phyloP scores from a whole-genome alignment of 345 rosid genomes.

The Arabis hirsuta region DNA sequence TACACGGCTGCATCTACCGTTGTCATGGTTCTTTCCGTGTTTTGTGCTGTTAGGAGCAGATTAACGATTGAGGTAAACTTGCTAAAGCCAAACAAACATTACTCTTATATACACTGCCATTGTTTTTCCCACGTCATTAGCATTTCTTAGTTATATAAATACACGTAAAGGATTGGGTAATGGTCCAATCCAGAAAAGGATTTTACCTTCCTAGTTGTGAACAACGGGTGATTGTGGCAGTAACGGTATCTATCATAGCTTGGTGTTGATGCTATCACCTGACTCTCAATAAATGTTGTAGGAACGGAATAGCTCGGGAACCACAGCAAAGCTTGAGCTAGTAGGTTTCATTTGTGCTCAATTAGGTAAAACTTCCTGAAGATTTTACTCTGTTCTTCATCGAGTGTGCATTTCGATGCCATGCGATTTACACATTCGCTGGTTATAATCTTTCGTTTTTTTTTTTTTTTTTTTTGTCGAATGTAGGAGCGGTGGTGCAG shows the following conservation, averaged over 20 bases:
- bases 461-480: constrained; percentile 5
- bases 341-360: constrained; percentile 46
- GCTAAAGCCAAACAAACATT: not conserved
- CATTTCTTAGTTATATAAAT: not conserved
- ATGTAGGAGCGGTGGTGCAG: constrained; percentile 55
- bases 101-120: constrained; percentile 4
- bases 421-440: not conserved
- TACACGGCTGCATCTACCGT: constrained; percentile 51
- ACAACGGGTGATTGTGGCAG: not conserved
- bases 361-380: constrained; percentile 44
- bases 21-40: constrained; percentile 45
- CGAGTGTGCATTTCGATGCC: not conserved
- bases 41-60: constrained; percentile 46
- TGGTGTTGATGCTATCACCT: constrained; percentile 16
- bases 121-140: not conserved
- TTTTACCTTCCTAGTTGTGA: not conserved
- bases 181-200: not conserved
- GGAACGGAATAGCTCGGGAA: constrained; percentile 43
- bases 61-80: constrained; percentile 51
- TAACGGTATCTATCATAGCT: not conserved
- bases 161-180: not conserved
- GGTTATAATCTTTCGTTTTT: not conserved
- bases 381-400: constrained; percentile 11
- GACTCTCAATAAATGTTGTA: constrained; percentile 13
- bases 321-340: constrained; percentile 47